Percentiles rank a stretch among this genome's conserved stretches.
Conservation (phyloP, 805 yeast genomes). For the Ogataea trehaloabstinens region DNA sequence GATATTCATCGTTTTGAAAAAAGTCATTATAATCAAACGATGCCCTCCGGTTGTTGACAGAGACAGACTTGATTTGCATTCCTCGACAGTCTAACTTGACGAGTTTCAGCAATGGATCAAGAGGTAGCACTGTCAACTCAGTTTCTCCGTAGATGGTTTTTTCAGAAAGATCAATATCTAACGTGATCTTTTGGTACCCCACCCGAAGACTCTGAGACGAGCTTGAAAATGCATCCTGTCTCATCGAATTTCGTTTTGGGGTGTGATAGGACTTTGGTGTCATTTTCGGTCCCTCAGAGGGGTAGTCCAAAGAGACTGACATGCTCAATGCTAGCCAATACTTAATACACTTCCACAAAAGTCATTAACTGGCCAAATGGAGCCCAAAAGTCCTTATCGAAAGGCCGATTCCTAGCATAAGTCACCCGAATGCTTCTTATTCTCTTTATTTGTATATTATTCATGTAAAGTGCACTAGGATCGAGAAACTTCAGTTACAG, state of each 20-base stretch:
- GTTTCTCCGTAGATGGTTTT: constrained; percentile 67
- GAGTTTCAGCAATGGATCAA: constrained; percentile 51
- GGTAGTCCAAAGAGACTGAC: constrained; percentile 17
- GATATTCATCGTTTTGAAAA: constrained; percentile 34
- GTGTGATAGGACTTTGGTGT: constrained; percentile 23
- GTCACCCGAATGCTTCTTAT: no score
- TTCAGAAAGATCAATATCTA: constrained; percentile 76
- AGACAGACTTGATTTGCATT: constrained; percentile 59
- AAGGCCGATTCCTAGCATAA: no score
- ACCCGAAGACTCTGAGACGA: constrained; percentile 56
- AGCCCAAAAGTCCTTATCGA: no score
- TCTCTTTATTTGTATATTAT: no score
- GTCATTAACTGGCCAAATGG: neutral
- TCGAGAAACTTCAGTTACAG: no score
- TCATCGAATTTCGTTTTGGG: constrained; percentile 24
- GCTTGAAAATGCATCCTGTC: constrained; percentile 23
- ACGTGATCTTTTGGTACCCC: constrained; percentile 78
- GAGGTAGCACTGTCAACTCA: constrained; percentile 78
- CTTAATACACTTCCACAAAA: neutral
- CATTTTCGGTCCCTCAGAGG: constrained; percentile 23
- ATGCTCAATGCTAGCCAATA: no score
- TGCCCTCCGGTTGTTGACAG: constrained; percentile 60
- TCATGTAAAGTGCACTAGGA: no score
- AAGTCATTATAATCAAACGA: constrained; percentile 56
- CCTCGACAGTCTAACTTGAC: constrained; percentile 81